Conservation (phyloP, 768 basidiomycete species). For the Coprinopsis cinerea region DNA sequence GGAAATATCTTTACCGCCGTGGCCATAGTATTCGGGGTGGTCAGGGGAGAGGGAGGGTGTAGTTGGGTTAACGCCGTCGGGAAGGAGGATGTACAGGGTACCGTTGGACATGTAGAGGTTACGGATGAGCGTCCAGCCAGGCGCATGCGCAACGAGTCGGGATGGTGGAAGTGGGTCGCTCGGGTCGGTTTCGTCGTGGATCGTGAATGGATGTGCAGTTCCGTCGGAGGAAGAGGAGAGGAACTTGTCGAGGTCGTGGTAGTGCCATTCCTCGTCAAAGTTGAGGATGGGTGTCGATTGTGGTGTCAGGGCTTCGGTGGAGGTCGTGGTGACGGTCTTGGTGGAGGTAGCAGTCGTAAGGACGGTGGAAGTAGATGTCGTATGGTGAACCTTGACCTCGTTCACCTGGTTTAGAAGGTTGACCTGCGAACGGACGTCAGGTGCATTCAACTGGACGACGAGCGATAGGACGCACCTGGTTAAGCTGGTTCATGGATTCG, state of each 20-base stretch:
- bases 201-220: neutral
- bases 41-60: conserved; percentile 1
- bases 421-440: conserved; percentile 25
- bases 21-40: conserved; percentile 6
- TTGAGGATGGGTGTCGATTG: neutral
- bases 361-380: neutral
- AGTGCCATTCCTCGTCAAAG: conserved; percentile 5
- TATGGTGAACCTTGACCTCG: neutral
- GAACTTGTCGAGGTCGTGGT: conserved; percentile 2
- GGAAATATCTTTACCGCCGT: conserved; percentile 3
- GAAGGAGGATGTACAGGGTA: conserved; percentile 66
- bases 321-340: conserved; percentile 1
- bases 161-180: conserved; percentile 42
- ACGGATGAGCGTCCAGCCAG: conserved; percentile 81
- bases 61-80: neutral
- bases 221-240: neutral
- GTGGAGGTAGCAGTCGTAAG: neutral
- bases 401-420: conserved; percentile 2
- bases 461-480: neutral
- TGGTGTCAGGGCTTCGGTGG: conserved; percentile 2
- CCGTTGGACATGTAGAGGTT: conserved; percentile 85
- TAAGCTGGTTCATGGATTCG: conserved; percentile 4
- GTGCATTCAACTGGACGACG: neutral
- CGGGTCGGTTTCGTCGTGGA: conserved; percentile 7
- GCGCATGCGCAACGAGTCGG: conserved; percentile 55